Conservation (phyloP, 352 stramenopile species). For the Globisporangium solare region DNA sequence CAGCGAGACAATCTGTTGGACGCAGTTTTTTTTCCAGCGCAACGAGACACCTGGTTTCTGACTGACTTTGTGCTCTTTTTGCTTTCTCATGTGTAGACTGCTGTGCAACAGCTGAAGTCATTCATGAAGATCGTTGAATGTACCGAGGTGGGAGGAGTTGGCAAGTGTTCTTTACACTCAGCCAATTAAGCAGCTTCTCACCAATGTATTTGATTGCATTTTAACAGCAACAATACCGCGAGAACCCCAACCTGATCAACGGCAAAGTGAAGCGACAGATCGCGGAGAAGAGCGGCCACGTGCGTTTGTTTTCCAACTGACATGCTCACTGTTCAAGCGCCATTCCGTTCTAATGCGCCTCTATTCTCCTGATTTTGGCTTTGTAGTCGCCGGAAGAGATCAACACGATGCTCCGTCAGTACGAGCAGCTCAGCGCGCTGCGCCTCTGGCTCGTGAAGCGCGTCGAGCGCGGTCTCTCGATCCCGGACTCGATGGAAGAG, state of each 20-base stretch:
- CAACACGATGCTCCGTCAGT: constrained; percentile 84
- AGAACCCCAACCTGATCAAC: constrained; percentile 75
- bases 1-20: neutral
- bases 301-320: constrained; percentile 16
- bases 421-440: constrained; percentile 73
- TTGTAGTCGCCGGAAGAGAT: constrained; percentile 73
- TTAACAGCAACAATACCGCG: constrained; percentile 47
- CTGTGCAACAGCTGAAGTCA: constrained; percentile 81
- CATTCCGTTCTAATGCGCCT: neutral
- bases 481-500: constrained; percentile 74
- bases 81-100: constrained; percentile 33
- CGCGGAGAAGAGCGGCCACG: constrained; percentile 74
- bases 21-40: too few species aligned
- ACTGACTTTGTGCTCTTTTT: neutral
- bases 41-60: too few species aligned
- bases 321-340: too few species aligned
- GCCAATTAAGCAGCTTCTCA: neutral
- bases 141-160: constrained; percentile 41
- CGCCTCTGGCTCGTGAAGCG: constrained; percentile 79
- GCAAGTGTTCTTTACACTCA: neutral
- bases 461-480: constrained; percentile 63
- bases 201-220: neutral
- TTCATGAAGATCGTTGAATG: constrained; percentile 78
- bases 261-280: constrained; percentile 84
- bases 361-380: neutral